Evolutionary conservation across 2,329 filamentous ascomycete genomes (phyloP).

Genomic region (Aspergillus aculeatus): DNA sequence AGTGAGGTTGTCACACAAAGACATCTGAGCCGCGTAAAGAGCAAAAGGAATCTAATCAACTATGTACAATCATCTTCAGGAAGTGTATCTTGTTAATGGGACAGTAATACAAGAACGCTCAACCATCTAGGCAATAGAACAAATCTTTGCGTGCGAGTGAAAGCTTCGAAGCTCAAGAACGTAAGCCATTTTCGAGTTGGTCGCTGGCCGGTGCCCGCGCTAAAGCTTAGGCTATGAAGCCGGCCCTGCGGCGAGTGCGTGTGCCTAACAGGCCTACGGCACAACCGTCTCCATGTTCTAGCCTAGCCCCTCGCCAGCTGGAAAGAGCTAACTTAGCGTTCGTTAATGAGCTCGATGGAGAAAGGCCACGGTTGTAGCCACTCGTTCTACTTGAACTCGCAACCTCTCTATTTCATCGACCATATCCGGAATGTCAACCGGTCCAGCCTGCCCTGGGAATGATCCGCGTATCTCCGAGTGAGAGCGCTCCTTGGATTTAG

Average conservation of each 20-base stretch:
- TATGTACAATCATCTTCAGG: too few species aligned
- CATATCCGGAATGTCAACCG: conserved; percentile 31
- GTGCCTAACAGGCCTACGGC: conserved; percentile 9
- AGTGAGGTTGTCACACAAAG: too few species aligned
- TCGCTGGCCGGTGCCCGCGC: conserved; percentile 17
- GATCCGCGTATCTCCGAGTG: conserved; percentile 25
- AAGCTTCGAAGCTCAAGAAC: background rate
- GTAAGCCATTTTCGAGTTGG: conserved; percentile 3
- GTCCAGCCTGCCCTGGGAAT: conserved; percentile 20
- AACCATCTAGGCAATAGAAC: too few species aligned
- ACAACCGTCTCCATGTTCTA: conserved; percentile 1
- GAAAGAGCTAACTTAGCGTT: background rate
- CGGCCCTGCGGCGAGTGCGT: conserved; percentile 17
- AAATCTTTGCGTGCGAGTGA: background rate
- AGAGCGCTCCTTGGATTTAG: conserved; percentile 19
- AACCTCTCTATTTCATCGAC: conserved; percentile 38
- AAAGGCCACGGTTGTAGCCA: conserved; percentile 28
- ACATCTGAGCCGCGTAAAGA: too few species aligned
- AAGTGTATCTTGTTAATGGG: too few species aligned
- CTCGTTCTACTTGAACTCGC: conserved; percentile 36
- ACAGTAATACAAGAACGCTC: too few species aligned
- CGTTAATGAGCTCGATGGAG: conserved; percentile 22
- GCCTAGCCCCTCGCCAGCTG: background rate
- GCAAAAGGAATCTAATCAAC: too few species aligned
- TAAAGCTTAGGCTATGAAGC: conserved; percentile 12